Evolutionary conservation across 352 stramenopile genomes (phyloP).

Genomic region (Blastocystis sp.): DNA sequence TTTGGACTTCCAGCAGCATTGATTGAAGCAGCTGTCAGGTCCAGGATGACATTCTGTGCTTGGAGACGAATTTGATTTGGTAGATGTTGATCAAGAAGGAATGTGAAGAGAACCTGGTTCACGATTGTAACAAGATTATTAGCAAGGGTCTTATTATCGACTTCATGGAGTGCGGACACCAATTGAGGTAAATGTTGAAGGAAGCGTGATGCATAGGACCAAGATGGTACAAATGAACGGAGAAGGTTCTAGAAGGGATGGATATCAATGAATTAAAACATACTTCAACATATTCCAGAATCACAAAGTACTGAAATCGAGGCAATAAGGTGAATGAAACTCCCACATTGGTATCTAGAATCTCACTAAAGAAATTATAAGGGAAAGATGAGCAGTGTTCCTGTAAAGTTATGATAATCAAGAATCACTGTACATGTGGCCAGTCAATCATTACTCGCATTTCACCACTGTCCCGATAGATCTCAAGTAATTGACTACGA

Average conservation of each 20-base stretch:
- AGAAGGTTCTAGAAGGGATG: background rate
- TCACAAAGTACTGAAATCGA: conserved; percentile 22
- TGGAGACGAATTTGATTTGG: background rate
- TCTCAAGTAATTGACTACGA: background rate
- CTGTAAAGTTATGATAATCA: too few species aligned
- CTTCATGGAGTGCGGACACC: conserved; percentile 1
- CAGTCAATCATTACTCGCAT: background rate
- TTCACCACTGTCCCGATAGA: background rate
- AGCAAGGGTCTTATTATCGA: conserved; percentile 12
- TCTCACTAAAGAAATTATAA: conserved; percentile 23
- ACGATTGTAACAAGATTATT: conserved; percentile 49
- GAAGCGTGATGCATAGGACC: background rate
- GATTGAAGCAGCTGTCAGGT: conserved; percentile 15
- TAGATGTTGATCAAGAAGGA: background rate
- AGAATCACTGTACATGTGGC: background rate
- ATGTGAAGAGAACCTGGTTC: conserved; percentile 35
- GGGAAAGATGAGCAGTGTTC: background rate
- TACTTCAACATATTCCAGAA: conserved; percentile 27
- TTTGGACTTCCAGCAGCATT: background rate
- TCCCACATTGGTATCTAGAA: background rate
- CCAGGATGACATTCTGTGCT: conserved; percentile 15
- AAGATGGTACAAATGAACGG: background rate
- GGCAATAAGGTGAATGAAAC: conserved; percentile 21
- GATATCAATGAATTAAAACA: background rate
- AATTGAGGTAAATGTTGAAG: background rate